These are phyloP conservation scores for Lecanosticta acicola DNA, from an alignment of 2,329 filamentous ascomycete species.

Conservation along the genomic window DNA sequence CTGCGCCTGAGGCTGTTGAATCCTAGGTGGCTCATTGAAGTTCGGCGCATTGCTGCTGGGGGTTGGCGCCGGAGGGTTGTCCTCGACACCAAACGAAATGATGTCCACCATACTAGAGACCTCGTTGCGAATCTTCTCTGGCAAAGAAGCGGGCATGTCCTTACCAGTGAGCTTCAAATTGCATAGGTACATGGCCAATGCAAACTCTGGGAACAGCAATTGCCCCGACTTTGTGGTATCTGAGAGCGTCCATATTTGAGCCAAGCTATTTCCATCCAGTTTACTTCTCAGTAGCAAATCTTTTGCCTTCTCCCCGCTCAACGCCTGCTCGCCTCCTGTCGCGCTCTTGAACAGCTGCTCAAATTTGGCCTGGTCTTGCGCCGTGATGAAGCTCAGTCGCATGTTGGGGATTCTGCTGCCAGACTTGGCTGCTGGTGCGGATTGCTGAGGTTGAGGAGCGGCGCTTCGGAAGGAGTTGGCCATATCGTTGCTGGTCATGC, in stretches of 20 bases:
- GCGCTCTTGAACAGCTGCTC: slow-evolving; percentile 97
- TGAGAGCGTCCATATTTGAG: slow-evolving; percentile 89
- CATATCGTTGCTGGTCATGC: slow-evolving; percentile 59
- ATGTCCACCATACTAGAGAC: slow-evolving; percentile 99
- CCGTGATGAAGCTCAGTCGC: slow-evolving; percentile 90
- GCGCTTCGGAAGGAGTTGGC: slow-evolving; percentile 55
- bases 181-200: slow-evolving; percentile 96
- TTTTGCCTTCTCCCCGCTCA: slow-evolving; percentile 86
- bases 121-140: slow-evolving; percentile 87
- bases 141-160: slow-evolving; percentile 65
- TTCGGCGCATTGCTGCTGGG: slow-evolving; percentile 62
- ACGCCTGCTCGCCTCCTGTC: slow-evolving; percentile 73
- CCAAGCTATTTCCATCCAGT: slow-evolving; percentile 77
- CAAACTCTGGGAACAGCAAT: slow-evolving; percentile 95
- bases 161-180: slow-evolving; percentile 89
- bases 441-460: slow-evolving; percentile 49
- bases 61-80: slow-evolving; percentile 53
- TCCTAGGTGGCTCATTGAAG: slow-evolving; percentile 54
- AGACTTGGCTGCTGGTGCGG: slow-evolving; percentile 57
- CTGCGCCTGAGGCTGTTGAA: slow-evolving; percentile 49
- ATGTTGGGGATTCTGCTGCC: slow-evolving; percentile 85
- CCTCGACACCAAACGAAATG: slow-evolving; percentile 86
- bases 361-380: slow-evolving; percentile 90
- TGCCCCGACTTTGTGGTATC: slow-evolving; percentile 96
- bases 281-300: slow-evolving; percentile 85